These are phyloP conservation scores for Taiwanofungus camphoratus DNA, from an alignment of 1,284 basidiomycete genomes.

Conservation along the genomic window DNA sequence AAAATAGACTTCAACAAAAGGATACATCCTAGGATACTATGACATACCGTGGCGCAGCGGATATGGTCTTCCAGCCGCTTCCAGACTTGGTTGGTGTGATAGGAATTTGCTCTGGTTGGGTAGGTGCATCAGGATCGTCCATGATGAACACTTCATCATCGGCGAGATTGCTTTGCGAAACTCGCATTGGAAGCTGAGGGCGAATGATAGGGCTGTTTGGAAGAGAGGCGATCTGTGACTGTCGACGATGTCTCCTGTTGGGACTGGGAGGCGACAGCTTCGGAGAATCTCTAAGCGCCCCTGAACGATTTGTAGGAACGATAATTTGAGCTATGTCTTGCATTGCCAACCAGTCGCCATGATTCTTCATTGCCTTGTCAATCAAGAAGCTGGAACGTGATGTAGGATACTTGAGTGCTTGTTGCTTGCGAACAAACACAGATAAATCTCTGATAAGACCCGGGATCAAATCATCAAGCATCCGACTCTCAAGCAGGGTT, in stretches of 20 bases:
- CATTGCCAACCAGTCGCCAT: constrained; percentile 71
- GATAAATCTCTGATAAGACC: constrained; percentile 69
- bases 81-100: constrained; percentile 6
- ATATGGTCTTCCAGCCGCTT: constrained; percentile 35
- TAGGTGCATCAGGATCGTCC: constrained; percentile 45
- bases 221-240: constrained; percentile 17
- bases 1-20: constrained; percentile 1
- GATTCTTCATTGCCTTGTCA: constrained; percentile 55
- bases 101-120: constrained; percentile 8
- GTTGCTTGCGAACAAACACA: constrained; percentile 52
- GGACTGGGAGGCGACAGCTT: constrained; percentile 41
- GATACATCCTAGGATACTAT: background rate
- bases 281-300: constrained; percentile 36
- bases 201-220: constrained; percentile 30
- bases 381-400: constrained; percentile 56
- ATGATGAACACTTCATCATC: constrained; percentile 57
- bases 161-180: constrained; percentile 17
- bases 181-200: constrained; percentile 20
- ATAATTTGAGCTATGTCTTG: constrained; percentile 79
- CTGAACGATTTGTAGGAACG: constrained; percentile 33
- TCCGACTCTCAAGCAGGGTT: constrained; percentile 75
- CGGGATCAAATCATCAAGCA: constrained; percentile 73
- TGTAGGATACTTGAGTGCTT: constrained; percentile 63
- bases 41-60: constrained; percentile 36
- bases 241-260: constrained; percentile 21